Evolutionary conservation across 202 grass and related monocot species (phyloP).

Genomic region (Carex arenaria): DNA sequence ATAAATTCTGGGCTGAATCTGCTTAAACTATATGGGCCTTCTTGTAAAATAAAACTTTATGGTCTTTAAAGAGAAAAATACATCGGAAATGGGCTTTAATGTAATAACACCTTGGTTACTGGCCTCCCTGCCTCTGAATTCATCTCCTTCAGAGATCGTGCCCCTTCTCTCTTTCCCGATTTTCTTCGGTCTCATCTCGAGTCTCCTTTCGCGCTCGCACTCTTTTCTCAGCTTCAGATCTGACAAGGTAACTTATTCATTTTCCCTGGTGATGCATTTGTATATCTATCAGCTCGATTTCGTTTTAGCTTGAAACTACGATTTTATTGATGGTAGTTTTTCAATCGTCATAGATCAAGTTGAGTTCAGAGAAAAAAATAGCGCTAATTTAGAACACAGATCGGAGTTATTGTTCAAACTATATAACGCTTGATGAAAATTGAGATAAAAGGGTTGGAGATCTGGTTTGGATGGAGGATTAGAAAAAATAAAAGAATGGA

Average conservation of each 20-base stretch:
- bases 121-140: background rate
- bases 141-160: background rate
- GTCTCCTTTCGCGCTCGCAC: background rate
- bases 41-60: background rate
- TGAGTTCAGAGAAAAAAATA: background rate
- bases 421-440: background rate
- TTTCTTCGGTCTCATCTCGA: background rate
- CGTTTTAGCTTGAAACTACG: background rate
- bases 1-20: background rate
- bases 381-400: background rate
- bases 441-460: background rate
- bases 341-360: background rate
- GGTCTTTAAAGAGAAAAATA: background rate
- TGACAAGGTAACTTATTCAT: conserved; percentile 13
- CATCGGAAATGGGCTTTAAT: background rate
- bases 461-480: background rate
- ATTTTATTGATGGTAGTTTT: background rate
- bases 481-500: background rate
- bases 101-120: background rate
- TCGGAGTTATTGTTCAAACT: background rate
- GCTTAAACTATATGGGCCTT: background rate
- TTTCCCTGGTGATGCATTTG: background rate
- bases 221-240: conserved; percentile 8
- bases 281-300: background rate
- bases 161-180: background rate